These are phyloP conservation scores for Stromatinia cepivora DNA, from an alignment of 2,329 filamentous ascomycete genomes.

Conservation along the genomic window DNA sequence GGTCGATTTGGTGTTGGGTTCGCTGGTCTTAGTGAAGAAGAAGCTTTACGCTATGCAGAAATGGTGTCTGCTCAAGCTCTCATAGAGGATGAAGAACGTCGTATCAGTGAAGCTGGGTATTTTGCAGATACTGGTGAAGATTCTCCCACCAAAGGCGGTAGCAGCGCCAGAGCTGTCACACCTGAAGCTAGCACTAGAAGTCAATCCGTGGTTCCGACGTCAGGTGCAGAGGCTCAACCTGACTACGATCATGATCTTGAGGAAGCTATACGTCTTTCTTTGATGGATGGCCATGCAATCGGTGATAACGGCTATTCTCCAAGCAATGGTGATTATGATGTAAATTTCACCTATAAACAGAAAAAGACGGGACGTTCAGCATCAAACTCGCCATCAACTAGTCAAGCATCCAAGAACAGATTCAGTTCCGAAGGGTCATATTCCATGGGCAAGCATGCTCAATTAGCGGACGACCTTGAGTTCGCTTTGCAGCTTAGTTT, in stretches of 20 bases:
- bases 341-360: constrained; percentile 51
- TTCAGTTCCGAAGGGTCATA: constrained; percentile 1
- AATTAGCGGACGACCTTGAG: constrained; percentile 54
- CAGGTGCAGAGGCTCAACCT: constrained; percentile 44
- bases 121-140: constrained; percentile 48
- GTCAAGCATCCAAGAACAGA: constrained; percentile 37
- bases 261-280: constrained; percentile 60
- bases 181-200: constrained; percentile 56
- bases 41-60: constrained; percentile 63
- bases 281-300: constrained; percentile 57
- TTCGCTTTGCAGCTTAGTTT: constrained; percentile 61
- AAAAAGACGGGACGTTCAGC: constrained; percentile 47
- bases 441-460: constrained; percentile 5
- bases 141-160: constrained; percentile 39
- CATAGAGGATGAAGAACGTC: constrained; percentile 56
- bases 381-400: constrained; percentile 43
- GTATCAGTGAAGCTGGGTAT: constrained; percentile 54
- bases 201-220: constrained; percentile 32
- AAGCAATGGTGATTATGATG: constrained; percentile 51
- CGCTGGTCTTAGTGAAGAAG: constrained; percentile 64
- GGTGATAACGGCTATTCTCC: constrained; percentile 46
- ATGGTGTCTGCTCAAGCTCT: constrained; percentile 65
- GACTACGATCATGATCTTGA: constrained; percentile 62
- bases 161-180: constrained; percentile 49
- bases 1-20: constrained; percentile 84